Percentiles rank a stretch among this genome's conserved stretches.
These are phyloP conservation scores for Calonectria pauciramosa DNA, from an alignment of 2,329 filamentous ascomycete genomes.

Conservation along the genomic window DNA sequence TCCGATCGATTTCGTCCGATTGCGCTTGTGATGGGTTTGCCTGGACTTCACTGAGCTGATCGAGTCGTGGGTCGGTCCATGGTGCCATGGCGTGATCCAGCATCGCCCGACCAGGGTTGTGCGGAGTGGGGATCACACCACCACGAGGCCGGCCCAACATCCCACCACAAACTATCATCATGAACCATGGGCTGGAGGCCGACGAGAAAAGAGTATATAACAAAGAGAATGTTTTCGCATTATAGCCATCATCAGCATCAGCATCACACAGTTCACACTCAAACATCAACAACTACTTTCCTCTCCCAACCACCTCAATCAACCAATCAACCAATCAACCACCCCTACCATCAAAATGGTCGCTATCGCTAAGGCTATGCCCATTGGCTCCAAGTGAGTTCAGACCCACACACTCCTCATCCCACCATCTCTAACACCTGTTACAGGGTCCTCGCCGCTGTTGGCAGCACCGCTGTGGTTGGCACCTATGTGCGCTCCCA, in stretches of 20 bases:
- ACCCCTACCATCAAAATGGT: neutral
- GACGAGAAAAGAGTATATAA: neutral
- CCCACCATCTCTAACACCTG: neutral
- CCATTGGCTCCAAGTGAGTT: neutral
- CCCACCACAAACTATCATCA: neutral
- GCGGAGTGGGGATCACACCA: neutral
- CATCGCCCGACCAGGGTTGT: neutral
- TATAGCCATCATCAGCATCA: neutral
- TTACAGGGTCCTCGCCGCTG: slow-evolving; percentile 35
- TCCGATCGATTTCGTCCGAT: neutral
- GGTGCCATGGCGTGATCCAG: neutral
- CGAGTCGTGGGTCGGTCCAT: neutral
- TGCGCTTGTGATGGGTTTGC: neutral
- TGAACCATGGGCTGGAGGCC: neutral
- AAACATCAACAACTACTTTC: neutral
- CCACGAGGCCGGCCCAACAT: neutral
- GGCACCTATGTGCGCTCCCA: slow-evolving; percentile 38
- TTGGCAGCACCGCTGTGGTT: slow-evolving; percentile 38
- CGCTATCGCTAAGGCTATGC: neutral
- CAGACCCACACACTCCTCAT: neutral
- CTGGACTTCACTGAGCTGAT: neutral
- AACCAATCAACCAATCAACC: neutral
- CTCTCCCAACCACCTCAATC: neutral
- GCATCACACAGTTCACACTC: neutral
- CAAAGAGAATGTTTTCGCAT: neutral